phyloP scores from a whole-genome alignment of 2,329 filamentous ascomycete genomes.

The Pseudocercospora macadamiae region DNA sequence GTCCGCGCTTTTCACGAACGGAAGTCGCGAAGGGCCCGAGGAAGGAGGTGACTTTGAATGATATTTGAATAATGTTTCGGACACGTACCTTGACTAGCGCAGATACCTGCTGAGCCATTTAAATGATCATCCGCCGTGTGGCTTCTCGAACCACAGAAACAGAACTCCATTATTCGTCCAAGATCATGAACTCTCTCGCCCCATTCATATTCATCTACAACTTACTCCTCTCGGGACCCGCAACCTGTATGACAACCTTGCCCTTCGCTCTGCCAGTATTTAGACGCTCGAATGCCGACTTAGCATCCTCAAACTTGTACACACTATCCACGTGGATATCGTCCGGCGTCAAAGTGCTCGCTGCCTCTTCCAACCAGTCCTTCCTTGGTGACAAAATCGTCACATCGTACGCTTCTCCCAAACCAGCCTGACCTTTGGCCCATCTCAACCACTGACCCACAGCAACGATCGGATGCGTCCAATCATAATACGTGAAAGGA shows the following conservation, averaged over 20 bases:
- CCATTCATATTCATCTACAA: no score
- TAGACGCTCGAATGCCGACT: constrained; percentile 40
- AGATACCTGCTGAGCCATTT: not conserved
- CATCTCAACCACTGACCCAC: constrained; percentile 36
- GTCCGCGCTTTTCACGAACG: no score
- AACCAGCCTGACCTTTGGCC: constrained; percentile 44
- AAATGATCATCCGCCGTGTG: not conserved
- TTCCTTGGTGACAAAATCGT: constrained; percentile 49
- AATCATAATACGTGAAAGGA: constrained; percentile 37
- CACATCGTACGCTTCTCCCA: constrained; percentile 44
- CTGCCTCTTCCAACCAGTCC: constrained; percentile 56
- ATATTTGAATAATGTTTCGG: no score
- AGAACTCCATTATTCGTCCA: no score
- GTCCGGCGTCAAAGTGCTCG: constrained; percentile 55
- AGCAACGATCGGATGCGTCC: constrained; percentile 27
- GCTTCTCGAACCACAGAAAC: no score
- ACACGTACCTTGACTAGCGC: no score
- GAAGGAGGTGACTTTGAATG: no score
- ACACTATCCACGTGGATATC: constrained; percentile 59
- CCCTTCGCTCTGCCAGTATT: constrained; percentile 39
- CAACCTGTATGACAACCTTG: constrained; percentile 37
- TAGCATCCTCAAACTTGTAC: constrained; percentile 60
- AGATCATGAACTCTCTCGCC: no score
- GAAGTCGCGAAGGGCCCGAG: no score
- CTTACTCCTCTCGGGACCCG: constrained; percentile 3